These are phyloP conservation scores for Colletotrichum sp. DNA, from an alignment of 2,329 filamentous ascomycete species.

Conservation along the genomic window DNA sequence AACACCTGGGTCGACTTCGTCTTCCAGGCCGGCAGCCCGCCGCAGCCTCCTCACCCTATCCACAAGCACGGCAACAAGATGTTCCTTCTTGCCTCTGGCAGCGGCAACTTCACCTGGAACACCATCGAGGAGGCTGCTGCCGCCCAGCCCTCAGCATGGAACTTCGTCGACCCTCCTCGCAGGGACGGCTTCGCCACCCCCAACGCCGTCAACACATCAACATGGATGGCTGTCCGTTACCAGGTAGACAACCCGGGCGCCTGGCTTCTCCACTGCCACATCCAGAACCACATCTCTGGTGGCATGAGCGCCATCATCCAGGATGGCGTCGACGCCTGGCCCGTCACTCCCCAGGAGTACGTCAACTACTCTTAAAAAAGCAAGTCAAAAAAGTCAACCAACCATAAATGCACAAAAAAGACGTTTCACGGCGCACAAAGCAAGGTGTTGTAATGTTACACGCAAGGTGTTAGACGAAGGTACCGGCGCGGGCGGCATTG, in stretches of 20 bases:
- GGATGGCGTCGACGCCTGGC: slow-evolving; percentile 51
- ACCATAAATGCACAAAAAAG: neutral
- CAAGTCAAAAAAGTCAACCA: neutral
- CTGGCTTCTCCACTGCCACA: slow-evolving; percentile 63
- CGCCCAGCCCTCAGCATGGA: slow-evolving; percentile 56
- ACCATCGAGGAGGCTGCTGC: slow-evolving; percentile 57
- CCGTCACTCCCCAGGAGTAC: slow-evolving; percentile 44
- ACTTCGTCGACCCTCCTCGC: slow-evolving; percentile 58
- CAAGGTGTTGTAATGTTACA: slow-evolving; percentile 5
- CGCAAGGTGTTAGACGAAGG: neutral
- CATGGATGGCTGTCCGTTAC: slow-evolving; percentile 59
- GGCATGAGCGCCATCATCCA: slow-evolving; percentile 61
- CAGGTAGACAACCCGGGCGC: slow-evolving; percentile 57
- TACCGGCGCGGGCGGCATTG: neutral
- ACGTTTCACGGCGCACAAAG: neutral
- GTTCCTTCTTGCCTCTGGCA: slow-evolving; percentile 59
- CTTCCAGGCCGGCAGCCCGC: slow-evolving; percentile 44
- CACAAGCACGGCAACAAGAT: slow-evolving; percentile 70
- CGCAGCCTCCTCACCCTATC: slow-evolving; percentile 63
- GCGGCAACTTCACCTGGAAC: slow-evolving; percentile 54
- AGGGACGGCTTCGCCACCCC: slow-evolving; percentile 54
- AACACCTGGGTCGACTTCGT: slow-evolving; percentile 63
- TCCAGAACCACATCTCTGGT: slow-evolving; percentile 56
- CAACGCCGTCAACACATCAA: slow-evolving; percentile 29
- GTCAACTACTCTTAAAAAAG: neutral